These are phyloP conservation scores for Vanderwaltozyma tropicalis DNA, from an alignment of 805 yeast species.

Conservation along the genomic window DNA sequence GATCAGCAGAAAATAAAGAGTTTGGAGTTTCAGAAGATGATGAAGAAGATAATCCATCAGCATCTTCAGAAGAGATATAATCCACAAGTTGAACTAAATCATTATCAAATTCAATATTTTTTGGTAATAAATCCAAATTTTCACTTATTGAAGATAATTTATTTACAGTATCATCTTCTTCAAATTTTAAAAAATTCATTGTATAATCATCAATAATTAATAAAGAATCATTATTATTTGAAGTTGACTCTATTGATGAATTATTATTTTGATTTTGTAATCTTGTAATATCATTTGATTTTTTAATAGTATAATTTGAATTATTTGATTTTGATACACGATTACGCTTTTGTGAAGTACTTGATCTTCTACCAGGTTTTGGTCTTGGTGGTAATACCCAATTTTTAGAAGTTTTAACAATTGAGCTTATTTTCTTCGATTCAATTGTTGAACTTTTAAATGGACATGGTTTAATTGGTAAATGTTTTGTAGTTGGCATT, in stretches of 20 bases:
- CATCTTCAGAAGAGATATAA: background rate
- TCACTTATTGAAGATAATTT: background rate
- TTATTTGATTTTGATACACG: background rate
- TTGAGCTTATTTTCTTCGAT: slow-evolving; percentile 1
- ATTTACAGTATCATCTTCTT: slow-evolving; percentile 15
- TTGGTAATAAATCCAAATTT: too few species aligned
- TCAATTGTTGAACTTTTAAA: background rate
- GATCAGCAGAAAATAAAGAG: slow-evolving; percentile 18
- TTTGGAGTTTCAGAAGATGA: slow-evolving; percentile 20
- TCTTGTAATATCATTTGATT: too few species aligned
- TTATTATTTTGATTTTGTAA: background rate
- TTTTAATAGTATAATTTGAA: background rate
- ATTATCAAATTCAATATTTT: background rate
- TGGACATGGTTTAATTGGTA: slow-evolving; percentile 13
- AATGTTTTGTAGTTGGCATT: slow-evolving; percentile 1
- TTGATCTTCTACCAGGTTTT: slow-evolving; percentile 50
- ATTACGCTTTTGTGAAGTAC: slow-evolving; percentile 3
- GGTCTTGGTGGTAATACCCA: slow-evolving; percentile 86
- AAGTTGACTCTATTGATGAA: background rate
- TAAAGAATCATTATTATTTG: background rate
- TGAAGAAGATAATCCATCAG: slow-evolving; percentile 5
- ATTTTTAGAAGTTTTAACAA: slow-evolving; percentile 51
- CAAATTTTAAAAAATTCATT: slow-evolving; percentile 16
- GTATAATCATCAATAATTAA: slow-evolving; percentile 2
- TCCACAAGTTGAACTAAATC: background rate